phyloP scores from a whole-genome alignment of 2,329 filamentous ascomycete species.

The Colletotrichum shisoi region DNA sequence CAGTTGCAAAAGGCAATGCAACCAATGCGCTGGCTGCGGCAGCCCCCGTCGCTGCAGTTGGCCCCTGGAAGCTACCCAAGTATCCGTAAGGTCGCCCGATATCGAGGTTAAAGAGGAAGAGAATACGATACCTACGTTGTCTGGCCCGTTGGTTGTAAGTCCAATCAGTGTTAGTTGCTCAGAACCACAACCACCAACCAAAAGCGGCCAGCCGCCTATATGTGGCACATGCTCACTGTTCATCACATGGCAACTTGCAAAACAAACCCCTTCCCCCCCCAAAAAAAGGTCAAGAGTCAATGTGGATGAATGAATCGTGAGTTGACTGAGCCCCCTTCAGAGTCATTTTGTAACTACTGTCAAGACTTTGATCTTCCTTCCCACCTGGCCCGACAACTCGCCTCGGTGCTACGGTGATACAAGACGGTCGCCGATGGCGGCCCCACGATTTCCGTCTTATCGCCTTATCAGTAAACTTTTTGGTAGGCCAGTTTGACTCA shows the following conservation, averaged over 20 bases:
- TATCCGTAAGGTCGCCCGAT: neutral
- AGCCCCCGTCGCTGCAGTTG: slow-evolving; percentile 18
- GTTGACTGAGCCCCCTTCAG: too few relatives aligned
- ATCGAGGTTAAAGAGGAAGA: too few relatives aligned
- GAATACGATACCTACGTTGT: too few relatives aligned
- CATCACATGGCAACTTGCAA: neutral
- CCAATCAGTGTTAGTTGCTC: neutral
- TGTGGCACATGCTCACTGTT: neutral
- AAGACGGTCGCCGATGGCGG: slow-evolving; percentile 34
- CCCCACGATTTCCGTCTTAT: slow-evolving; percentile 25
- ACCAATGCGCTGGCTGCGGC: neutral
- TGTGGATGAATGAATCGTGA: neutral
- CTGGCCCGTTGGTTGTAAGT: neutral
- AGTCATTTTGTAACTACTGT: slow-evolving; percentile 2
- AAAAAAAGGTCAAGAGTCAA: neutral
- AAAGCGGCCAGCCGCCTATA: neutral
- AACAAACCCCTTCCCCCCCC: too few relatives aligned
- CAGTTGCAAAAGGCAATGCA: neutral
- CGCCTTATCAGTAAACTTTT: slow-evolving; percentile 31
- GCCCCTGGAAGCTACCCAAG: neutral
- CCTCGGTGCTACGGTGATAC: slow-evolving; percentile 38
- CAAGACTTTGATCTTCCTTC: neutral
- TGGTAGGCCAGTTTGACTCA: slow-evolving; percentile 37
- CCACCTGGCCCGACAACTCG: slow-evolving; percentile 21
- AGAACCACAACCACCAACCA: neutral